A percentile compares a stretch with the other conserved stretches of the same genome.
Evolutionary conservation across 495 filamentous ascomycete species (phyloP).

Genomic region (Penicillium malachiteum): DNA sequence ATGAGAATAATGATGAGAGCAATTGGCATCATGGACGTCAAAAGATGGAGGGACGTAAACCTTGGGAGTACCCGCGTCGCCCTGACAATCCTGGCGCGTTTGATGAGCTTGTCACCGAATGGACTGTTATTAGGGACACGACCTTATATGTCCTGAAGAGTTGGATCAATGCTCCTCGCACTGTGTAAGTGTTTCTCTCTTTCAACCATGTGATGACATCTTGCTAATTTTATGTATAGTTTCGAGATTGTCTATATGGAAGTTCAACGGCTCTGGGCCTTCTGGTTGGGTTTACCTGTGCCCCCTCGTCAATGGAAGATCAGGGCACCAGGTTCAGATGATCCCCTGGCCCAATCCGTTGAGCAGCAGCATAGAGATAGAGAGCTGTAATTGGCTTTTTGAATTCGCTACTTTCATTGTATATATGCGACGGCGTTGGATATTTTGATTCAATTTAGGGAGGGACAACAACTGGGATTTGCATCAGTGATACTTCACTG

Average conservation of each 20-base stretch:
- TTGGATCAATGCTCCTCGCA: conserved; percentile 68
- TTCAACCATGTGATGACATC: too few species aligned
- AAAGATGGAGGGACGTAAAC: conserved; percentile 20
- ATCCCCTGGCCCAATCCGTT: not conserved
- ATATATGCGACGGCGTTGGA: conserved; percentile 17
- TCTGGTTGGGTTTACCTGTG: conserved; percentile 77
- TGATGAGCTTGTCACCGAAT: conserved; percentile 65
- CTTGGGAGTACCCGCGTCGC: conserved; percentile 36
- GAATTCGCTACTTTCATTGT: conserved; percentile 13
- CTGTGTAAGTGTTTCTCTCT: conserved; percentile 59
- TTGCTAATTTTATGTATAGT: conserved; percentile 33
- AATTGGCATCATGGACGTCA: conserved; percentile 37
- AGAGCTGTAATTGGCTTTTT: not conserved
- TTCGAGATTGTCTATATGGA: conserved; percentile 49
- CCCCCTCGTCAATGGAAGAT: conserved; percentile 66
- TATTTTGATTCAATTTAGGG: not conserved
- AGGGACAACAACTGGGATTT: not conserved
- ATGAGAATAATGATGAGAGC: conserved; percentile 43
- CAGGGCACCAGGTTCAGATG: conserved; percentile 35
- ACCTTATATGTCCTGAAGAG: conserved; percentile 62
- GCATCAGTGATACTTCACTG: conserved; percentile 1
- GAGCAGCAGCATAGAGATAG: too few species aligned
- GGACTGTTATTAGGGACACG: conserved; percentile 57
- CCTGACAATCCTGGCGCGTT: conserved; percentile 40
- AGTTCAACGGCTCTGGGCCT: conserved; percentile 71